Conservation (phyloP, 1,139 yeast species). For the Candida tropicalis region DNA sequence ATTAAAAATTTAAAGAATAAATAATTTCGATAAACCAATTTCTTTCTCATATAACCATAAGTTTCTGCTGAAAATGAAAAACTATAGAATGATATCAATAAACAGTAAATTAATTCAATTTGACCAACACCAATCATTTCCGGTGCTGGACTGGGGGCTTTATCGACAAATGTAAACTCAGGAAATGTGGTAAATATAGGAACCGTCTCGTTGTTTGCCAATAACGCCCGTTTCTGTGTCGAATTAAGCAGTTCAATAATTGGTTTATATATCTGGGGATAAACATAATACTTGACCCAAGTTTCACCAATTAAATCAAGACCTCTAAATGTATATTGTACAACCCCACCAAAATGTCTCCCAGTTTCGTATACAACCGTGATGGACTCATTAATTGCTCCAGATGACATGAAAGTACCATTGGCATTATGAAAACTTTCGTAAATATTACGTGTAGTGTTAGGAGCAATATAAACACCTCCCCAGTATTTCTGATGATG, state of each 20-base stretch:
- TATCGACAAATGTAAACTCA: slow-evolving; percentile 22
- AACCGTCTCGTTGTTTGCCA: slow-evolving; percentile 20
- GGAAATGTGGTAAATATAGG: slow-evolving; percentile 26
- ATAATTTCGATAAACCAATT: slow-evolving; percentile 45
- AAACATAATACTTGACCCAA: slow-evolving; percentile 27
- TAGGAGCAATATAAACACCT: slow-evolving; percentile 47
- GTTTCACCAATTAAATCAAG: slow-evolving; percentile 29
- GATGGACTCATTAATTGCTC: slow-evolving; percentile 24
- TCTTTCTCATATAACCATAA: slow-evolving; percentile 25
- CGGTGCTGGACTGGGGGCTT: slow-evolving; percentile 21
- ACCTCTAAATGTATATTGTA: slow-evolving; percentile 41
- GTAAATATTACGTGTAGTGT: slow-evolving; percentile 41
- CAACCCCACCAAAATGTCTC: slow-evolving; percentile 50
- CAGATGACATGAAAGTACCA: slow-evolving; percentile 17
- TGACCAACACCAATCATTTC: slow-evolving; percentile 27
- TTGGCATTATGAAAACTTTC: slow-evolving; percentile 31
- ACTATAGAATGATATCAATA: slow-evolving; percentile 37
- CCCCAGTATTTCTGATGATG: slow-evolving; percentile 58
- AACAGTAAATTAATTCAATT: slow-evolving; percentile 36
- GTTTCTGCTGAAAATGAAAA: slow-evolving; percentile 29
- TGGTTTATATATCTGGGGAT: slow-evolving; percentile 24
- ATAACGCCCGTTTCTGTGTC: slow-evolving; percentile 18
- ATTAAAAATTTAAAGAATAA: slow-evolving; percentile 51
- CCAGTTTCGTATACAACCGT: slow-evolving; percentile 52
- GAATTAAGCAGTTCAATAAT: slow-evolving; percentile 16